phyloP scores from a whole-genome alignment of 1,284 basidiomycete species.

The Hypsizygus ulmarius region DNA sequence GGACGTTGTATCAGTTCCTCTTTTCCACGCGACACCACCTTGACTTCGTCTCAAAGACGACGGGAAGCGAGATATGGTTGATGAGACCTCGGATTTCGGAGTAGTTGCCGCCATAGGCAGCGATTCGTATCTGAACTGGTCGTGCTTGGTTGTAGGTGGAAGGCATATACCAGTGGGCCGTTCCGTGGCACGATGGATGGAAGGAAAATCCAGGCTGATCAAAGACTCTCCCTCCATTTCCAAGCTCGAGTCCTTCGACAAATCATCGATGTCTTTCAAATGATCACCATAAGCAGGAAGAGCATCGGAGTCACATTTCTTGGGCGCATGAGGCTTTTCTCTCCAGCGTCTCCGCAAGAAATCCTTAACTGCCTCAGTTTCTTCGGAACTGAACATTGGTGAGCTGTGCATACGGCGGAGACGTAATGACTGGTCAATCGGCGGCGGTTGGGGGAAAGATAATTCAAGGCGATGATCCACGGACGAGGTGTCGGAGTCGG shows the following conservation, averaged over 20 bases:
- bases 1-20: slow-evolving; percentile 7
- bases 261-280: slow-evolving; percentile 4
- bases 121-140: neutral
- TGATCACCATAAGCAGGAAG: neutral
- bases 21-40: slow-evolving; percentile 10
- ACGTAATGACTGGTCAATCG: slow-evolving; percentile 32
- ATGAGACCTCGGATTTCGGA: neutral
- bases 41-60: neutral
- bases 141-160: neutral
- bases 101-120: neutral
- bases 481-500: slow-evolving; percentile 33
- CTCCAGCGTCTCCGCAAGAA: slow-evolving; percentile 13
- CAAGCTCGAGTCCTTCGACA: slow-evolving; percentile 5
- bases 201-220: neutral
- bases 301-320: neutral
- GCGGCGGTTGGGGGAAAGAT: slow-evolving; percentile 43
- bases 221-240: slow-evolving; percentile 4
- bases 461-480: slow-evolving; percentile 32
- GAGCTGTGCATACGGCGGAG: slow-evolving; percentile 43
- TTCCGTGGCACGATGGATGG: neutral
- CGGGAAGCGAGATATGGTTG: neutral
- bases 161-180: neutral
- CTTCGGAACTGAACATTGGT: slow-evolving; percentile 34
- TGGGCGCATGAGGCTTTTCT: neutral
- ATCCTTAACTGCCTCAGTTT: slow-evolving; percentile 20